Percentiles rank a stretch among this genome's conserved stretches.
phyloP scores from a whole-genome alignment of 2,329 filamentous ascomycete species.

The Diaporthe helianthi region DNA sequence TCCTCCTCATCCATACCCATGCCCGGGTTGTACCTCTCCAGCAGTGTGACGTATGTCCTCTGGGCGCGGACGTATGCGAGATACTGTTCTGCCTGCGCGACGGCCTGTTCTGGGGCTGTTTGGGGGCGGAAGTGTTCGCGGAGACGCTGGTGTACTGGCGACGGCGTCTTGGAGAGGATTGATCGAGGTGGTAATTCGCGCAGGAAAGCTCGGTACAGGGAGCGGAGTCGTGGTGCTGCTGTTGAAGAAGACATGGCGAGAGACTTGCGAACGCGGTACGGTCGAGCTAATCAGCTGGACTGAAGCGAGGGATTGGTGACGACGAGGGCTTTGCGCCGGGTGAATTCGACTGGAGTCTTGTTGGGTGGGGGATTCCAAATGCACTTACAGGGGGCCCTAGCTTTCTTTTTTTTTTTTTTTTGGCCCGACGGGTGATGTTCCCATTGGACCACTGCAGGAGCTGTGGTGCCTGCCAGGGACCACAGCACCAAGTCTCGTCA shows the following conservation, averaged over 20 bases:
- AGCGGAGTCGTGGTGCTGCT: conserved; percentile 63
- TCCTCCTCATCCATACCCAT: conserved; percentile 89
- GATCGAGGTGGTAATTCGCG: conserved; percentile 84
- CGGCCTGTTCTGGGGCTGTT: conserved; percentile 39
- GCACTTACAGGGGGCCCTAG: background rate
- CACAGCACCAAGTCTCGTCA: conserved; percentile 26
- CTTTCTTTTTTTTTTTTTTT: no score
- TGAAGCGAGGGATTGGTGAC: background rate
- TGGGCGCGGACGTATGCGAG: conserved; percentile 85
- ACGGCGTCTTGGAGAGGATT: conserved; percentile 61
- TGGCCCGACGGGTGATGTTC: conserved; percentile 15
- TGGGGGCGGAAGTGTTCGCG: conserved; percentile 64
- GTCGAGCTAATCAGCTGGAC: background rate
- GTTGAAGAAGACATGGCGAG: conserved; percentile 43
- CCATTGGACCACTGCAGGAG: no score
- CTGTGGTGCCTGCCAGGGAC: conserved; percentile 1
- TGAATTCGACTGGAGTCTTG: background rate
- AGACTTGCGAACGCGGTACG: background rate
- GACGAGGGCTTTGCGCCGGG: background rate
- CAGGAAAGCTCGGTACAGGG: conserved; percentile 86
- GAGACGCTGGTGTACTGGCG: conserved; percentile 74
- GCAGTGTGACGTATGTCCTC: conserved; percentile 77
- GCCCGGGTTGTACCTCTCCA: conserved; percentile 94
- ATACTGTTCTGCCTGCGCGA: conserved; percentile 73
- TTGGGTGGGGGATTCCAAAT: background rate